phyloP scores from a whole-genome alignment of 805 yeast genomes.

The Kodamaea sagamina region DNA sequence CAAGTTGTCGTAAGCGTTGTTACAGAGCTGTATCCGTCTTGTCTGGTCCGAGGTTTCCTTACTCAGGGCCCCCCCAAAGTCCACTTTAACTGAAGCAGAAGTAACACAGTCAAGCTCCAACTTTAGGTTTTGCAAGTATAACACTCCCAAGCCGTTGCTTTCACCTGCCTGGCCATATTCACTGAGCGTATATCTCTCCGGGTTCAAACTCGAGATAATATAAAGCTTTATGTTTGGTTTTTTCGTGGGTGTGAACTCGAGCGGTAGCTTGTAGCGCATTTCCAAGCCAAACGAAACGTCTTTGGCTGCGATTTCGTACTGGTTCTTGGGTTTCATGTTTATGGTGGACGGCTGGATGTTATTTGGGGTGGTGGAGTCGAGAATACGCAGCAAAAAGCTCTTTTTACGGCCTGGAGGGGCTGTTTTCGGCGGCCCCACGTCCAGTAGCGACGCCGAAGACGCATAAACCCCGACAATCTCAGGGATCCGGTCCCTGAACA shows the following conservation, averaged over 20 bases:
- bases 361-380: slow-evolving; percentile 16
- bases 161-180: slow-evolving; percentile 38
- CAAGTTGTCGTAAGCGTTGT: slow-evolving; percentile 35
- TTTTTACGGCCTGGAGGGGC: slow-evolving; percentile 18
- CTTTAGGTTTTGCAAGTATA: slow-evolving; percentile 44
- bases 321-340: slow-evolving; percentile 13
- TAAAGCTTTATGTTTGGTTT: slow-evolving; percentile 37
- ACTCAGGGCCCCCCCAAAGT: slow-evolving; percentile 13
- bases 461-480: slow-evolving; percentile 43
- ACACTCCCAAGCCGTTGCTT: slow-evolving; percentile 48
- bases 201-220: slow-evolving; percentile 31
- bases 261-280: slow-evolving; percentile 49
- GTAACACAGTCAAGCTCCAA: slow-evolving; percentile 36
- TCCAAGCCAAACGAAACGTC: slow-evolving; percentile 49
- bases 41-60: slow-evolving; percentile 29
- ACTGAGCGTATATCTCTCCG: slow-evolving; percentile 31
- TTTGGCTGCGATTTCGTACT: slow-evolving; percentile 28
- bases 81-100: slow-evolving; percentile 20
- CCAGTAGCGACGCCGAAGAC: not conserved
- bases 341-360: slow-evolving; percentile 6
- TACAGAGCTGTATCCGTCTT: slow-evolving; percentile 31
- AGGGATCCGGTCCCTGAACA: slow-evolving; percentile 42
- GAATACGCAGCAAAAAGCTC: slow-evolving; percentile 31
- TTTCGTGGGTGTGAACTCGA: slow-evolving; percentile 47
- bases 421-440: not conserved